Evolutionary conservation across 495 filamentous ascomycete species (phyloP).

Genomic region (Podospora anserina): DNA sequence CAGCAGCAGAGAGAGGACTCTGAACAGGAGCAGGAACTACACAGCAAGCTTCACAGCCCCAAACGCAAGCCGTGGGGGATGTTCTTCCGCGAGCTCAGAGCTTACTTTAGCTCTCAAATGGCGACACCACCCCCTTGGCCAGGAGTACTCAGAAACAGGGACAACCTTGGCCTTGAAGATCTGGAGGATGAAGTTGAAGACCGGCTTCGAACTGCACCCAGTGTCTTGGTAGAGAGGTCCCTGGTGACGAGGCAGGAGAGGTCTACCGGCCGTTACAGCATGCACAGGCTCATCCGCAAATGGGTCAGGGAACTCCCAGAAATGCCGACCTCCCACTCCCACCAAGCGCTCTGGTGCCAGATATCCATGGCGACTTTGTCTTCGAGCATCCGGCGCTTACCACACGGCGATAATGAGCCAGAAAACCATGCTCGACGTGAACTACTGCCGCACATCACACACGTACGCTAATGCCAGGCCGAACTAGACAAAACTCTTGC

Average conservation of each 20-base stretch:
- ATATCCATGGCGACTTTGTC: slow-evolving; percentile 3
- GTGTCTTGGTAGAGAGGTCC: slow-evolving; percentile 8
- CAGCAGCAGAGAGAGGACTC: slow-evolving; percentile 1
- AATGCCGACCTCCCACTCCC: slow-evolving; percentile 9
- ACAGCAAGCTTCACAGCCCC: not conserved
- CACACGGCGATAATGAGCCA: slow-evolving; percentile 1
- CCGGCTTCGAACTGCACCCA: slow-evolving; percentile 4
- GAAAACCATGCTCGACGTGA: not conserved
- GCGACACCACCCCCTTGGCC: not conserved
- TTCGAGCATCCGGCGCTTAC: slow-evolving; percentile 2
- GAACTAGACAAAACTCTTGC: not conserved
- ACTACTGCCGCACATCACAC: slow-evolving; percentile 11
- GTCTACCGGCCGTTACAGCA: slow-evolving; percentile 4
- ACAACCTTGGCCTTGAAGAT: not conserved
- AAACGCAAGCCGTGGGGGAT: not conserved
- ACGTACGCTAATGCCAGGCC: slow-evolving; percentile 9
- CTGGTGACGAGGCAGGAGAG: slow-evolving; percentile 7
- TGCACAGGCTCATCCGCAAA: slow-evolving; percentile 15
- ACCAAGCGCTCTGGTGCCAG: slow-evolving; percentile 14
- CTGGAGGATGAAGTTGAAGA: slow-evolving; percentile 10
- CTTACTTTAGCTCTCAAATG: not conserved
- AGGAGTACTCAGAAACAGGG: slow-evolving; percentile 3
- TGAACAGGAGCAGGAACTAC: not conserved
- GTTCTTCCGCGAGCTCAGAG: not conserved
- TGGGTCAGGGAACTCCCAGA: slow-evolving; percentile 13